Base-by-base conservation (phyloP, 192 early-diverging fungal species). In the Lobosporangium transversale region DNA sequence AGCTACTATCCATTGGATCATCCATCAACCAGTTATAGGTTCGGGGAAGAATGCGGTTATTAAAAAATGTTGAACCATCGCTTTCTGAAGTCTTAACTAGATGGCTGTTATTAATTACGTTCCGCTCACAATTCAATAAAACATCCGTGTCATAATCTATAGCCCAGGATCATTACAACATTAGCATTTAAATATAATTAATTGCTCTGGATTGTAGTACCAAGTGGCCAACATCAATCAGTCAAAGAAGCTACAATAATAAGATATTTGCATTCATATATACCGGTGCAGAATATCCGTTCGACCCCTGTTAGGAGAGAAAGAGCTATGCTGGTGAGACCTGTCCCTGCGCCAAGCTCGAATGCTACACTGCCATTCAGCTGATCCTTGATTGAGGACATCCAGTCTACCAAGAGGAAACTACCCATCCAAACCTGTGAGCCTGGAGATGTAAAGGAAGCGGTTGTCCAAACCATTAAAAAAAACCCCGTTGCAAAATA, bases 361-460 rank as follows among this genome's bases (percentile, higher is more conserved):
- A 76, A 20, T 0, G 37, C 63, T 1, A 57, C 45, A 4, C 45
- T 45, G 6, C 54, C 45, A 7, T 53, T 32, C 14, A 76, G 29
- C 2, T 57, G 40, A 1, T 59, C 51, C 27, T 33, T 53, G 2
- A 67, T 59, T 1, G 40, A 32, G 15, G 62, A 30, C 21, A 76
- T 61, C 51, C 53, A 76, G 23, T 76, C 73, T 7, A 62, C 37
- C 44, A 76, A 10, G 4, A 76, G 40, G 40, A 76, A 76, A 31
- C 73, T 49, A 1, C 73, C 73, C 73, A 76, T 67, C 73, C 73
- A 76, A 4, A 76, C 73, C 23, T 76, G 73, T 4, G 63, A 54
- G 1, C 70, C 70, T 74, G 40, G 8, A 20, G 18, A 44, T 10
- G 17, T 12, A 10, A 17, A 66, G 24, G 1, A 3, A 7, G 20